These are phyloP conservation scores for Myriosclerotinia scirpicola DNA, from an alignment of 2,329 filamentous ascomycete species.

Conservation along the genomic window DNA sequence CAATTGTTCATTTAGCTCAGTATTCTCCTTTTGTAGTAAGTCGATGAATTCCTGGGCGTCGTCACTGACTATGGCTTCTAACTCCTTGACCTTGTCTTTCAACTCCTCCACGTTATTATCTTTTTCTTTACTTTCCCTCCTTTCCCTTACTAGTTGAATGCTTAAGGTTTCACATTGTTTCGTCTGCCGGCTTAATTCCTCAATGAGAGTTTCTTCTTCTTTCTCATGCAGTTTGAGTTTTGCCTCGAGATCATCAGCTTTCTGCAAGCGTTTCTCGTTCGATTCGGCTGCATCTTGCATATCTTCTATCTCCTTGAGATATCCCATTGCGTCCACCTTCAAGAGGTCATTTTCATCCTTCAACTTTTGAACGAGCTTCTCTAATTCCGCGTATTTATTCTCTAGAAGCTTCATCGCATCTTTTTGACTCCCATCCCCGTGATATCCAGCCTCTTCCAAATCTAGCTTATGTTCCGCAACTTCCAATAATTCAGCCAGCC, in stretches of 20 bases:
- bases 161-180: not conserved
- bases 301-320: not conserved
- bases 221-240: not conserved
- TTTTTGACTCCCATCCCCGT: not conserved
- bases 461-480: not conserved
- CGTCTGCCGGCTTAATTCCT: not conserved
- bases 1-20: not conserved
- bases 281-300: rapidly evolving
- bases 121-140: not conserved
- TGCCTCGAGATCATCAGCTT: not conserved
- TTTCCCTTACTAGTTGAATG: not conserved
- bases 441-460: not conserved
- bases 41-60: not conserved
- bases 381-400: too few relatives aligned
- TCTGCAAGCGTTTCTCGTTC: not conserved
- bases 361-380: not conserved
- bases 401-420: not conserved
- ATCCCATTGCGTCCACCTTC: too few relatives aligned
- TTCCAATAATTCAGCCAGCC: not conserved
- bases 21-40: not conserved
- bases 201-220: not conserved
- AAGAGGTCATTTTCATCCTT: not conserved
- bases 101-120: not conserved
- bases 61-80: not conserved
- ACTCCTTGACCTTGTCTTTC: not conserved